Percentiles rank a stretch among this genome's conserved stretches.
Conservation (phyloP, 108 stramenopile species). For the Conticribra weissflogii region DNA sequence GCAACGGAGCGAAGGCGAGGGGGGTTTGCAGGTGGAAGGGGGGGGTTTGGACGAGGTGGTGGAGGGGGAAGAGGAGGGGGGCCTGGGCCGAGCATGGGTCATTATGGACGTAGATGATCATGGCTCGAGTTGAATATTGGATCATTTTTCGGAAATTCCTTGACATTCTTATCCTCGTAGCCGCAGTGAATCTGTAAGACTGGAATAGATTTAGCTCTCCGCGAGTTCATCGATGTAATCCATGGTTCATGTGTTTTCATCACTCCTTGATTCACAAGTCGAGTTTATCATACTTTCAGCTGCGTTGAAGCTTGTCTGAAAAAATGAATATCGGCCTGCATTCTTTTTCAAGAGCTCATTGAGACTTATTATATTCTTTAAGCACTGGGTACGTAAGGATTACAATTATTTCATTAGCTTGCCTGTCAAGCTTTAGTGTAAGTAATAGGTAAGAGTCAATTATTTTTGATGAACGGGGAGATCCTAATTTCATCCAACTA, state of each 20-base stretch:
- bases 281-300: too few relatives aligned
- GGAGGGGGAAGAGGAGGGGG: constrained; percentile 40
- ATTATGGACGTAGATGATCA: constrained; percentile 39
- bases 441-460: background rate
- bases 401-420: background rate
- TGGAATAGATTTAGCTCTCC: too few relatives aligned
- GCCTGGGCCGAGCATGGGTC: constrained; percentile 23
- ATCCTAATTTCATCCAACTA: background rate
- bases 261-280: too few relatives aligned
- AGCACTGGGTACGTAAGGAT: background rate
- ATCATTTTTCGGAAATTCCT: too few relatives aligned
- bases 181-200: too few relatives aligned
- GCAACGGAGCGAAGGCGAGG: constrained; percentile 76
- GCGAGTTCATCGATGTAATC: too few relatives aligned
- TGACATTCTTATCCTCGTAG: too few relatives aligned
- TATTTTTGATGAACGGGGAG: background rate
- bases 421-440: background rate
- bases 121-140: background rate
- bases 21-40: constrained; percentile 62
- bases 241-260: too few relatives aligned
- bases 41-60: constrained; percentile 61
- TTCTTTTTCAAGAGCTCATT: background rate
- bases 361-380: background rate
- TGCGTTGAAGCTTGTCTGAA: background rate
- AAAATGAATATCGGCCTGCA: background rate